A percentile compares a stretch with the other conserved stretches of the same genome.
Conservation (phyloP, 2,329 filamentous ascomycete species). For the Epichloe sp. region DNA sequence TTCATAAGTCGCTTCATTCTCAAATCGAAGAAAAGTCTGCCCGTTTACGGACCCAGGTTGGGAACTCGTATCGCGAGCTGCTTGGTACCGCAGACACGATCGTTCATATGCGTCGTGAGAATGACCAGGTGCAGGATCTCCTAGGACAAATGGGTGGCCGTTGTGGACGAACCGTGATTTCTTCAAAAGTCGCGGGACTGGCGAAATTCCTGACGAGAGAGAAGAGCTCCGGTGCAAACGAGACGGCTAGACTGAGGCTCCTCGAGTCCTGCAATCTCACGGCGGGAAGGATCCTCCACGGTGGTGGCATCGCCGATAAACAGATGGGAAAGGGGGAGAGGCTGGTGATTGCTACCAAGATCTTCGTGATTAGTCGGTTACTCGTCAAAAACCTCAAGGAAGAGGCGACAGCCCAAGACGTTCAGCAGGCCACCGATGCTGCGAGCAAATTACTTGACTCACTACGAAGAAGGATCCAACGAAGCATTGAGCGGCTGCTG, state of each 20-base stretch:
- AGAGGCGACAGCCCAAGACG: slow-evolving; percentile 18
- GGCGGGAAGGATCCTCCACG: slow-evolving; percentile 35
- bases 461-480: slow-evolving; percentile 49
- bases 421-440: slow-evolving; percentile 36
- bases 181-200: slow-evolving; percentile 49
- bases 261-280: slow-evolving; percentile 39
- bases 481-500: slow-evolving; percentile 57
- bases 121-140: slow-evolving; percentile 57
- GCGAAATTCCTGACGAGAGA: slow-evolving; percentile 27
- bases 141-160: slow-evolving; percentile 60
- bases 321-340: slow-evolving; percentile 30
- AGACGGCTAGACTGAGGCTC: slow-evolving; percentile 33
- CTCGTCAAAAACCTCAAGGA: slow-evolving; percentile 61
- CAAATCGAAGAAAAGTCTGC: slow-evolving; percentile 49
- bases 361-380: slow-evolving; percentile 62
- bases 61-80: slow-evolving; percentile 69
- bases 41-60: slow-evolving; percentile 50
- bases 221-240: slow-evolving; percentile 14
- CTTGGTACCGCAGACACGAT: slow-evolving; percentile 91
- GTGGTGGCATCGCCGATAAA: slow-evolving; percentile 18
- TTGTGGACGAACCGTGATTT: slow-evolving; percentile 62
- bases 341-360: slow-evolving; percentile 50
- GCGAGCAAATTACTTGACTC: slow-evolving; percentile 50
- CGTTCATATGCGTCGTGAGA: slow-evolving; percentile 72
- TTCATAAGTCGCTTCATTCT: slow-evolving; percentile 46